phyloP scores from a whole-genome alignment of 257 asterid genomes.

The Plectranthus barbatus region DNA sequence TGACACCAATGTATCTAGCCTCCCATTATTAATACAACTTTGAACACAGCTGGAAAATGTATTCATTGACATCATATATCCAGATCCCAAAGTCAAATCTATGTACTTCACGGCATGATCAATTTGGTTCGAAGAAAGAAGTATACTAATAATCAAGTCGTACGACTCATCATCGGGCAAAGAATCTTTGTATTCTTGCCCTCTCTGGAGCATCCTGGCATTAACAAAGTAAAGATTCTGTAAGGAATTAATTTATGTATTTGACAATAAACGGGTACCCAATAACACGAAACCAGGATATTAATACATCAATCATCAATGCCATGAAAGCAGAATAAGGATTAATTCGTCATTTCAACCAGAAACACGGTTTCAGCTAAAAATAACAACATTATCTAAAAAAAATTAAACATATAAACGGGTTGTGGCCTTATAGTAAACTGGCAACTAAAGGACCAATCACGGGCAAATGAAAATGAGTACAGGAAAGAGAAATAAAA shows the following conservation, averaged over 20 bases:
- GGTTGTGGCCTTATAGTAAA: neutral
- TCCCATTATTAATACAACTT: conserved; percentile 39
- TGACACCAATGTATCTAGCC: conserved; percentile 61
- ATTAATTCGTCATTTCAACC: neutral
- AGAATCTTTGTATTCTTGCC: conserved; percentile 56
- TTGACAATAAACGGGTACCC: neutral
- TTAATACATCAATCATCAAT: neutral
- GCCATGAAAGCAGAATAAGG: neutral
- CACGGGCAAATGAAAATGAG: neutral
- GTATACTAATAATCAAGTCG: conserved; percentile 58
- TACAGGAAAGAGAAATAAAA: too few species aligned
- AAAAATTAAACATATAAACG: neutral
- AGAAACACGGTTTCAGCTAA: neutral
- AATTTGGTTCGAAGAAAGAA: conserved; percentile 40
- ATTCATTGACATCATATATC: conserved; percentile 49
- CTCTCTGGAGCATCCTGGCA: conserved; percentile 76
- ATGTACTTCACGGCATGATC: conserved; percentile 61
- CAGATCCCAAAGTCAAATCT: conserved; percentile 53
- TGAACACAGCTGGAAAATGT: conserved; percentile 44
- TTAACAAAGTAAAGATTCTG: conserved; percentile 24
- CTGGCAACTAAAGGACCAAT: neutral
- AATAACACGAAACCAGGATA: neutral
- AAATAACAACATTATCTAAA: neutral
- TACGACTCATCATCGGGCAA: conserved; percentile 83
- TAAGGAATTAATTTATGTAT: conserved; percentile 6